Evolutionary conservation across 2,329 filamentous ascomycete genomes (phyloP), one percentile per base, ranked within the genome.

Genomic region (Fusarium sp.): DNA sequence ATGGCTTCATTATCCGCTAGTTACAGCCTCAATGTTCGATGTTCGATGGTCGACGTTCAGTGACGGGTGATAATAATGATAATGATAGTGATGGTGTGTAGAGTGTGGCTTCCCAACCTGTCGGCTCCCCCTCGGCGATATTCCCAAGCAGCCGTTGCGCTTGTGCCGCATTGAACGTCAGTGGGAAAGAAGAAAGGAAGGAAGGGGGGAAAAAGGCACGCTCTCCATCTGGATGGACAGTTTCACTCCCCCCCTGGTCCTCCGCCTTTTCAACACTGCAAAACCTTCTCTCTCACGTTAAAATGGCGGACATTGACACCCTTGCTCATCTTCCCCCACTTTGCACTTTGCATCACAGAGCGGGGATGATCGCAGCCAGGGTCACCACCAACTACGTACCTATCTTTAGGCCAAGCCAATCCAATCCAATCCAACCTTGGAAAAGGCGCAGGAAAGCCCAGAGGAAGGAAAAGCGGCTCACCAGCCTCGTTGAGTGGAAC

Each of bases 211-310:
- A 26, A 22, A 44, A 37, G 32, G 57, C 22, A 60, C 35, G 30
- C 32, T 47, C 35, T 47, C 19, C n/a, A 46, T 41, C 35, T 62
- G 58, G 41, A 32, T 49, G 51, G 41, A 30, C 28, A 30, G 28
- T 30, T 30, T 30, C 28, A 30, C 28, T 30, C 49, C 15, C 61
- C 61, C 51, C 61, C 61, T 56, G 45, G 62, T 51, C 71, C 63
- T 73, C 71, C 71, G 71, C 71, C 71, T 73, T 73, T 73, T 73
- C 71, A 43, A 53, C 71, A 72, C 62, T 58, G 56, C 62, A 71
- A 65, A 62, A 41, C 41, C 48, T 56, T 56, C 64, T 70, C 65
- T 52, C 54, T 39, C 66, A 73, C 66, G 60, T 71, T 73, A 56
- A 73, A 73, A 60, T 70, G 71, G 71, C 71, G 71, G 71, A 70